These are phyloP conservation scores for Leersia perrieri DNA, from an alignment of 176 grass and related monocot genomes.

Conservation along the genomic window DNA sequence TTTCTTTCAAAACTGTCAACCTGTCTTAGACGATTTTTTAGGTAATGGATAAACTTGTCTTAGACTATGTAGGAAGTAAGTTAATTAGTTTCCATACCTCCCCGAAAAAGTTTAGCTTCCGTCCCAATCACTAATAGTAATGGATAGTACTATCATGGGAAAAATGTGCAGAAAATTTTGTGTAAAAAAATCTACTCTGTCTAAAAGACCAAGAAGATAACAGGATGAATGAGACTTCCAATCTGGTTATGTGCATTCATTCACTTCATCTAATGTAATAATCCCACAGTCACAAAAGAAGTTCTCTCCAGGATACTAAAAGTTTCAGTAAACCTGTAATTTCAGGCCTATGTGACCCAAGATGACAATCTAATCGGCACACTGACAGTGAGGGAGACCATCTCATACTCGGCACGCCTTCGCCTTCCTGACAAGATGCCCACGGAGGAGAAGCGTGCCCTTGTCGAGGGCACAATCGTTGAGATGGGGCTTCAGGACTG, in stretches of 20 bases:
- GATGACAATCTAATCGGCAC: constrained; percentile 97
- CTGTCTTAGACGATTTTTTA: constrained; percentile 3
- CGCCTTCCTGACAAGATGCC: constrained; percentile 89
- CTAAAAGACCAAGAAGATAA: background rate
- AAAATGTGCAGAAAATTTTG: background rate
- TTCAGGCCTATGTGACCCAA: constrained; percentile 87
- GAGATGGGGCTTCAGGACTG: constrained; percentile 99
- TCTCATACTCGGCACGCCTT: constrained; percentile 83
- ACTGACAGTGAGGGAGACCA: constrained; percentile 86
- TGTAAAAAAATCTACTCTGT: background rate
- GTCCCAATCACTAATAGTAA: background rate
- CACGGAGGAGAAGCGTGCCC: constrained; percentile 69
- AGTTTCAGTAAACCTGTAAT: background rate
- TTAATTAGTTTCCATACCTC: too few relatives aligned
- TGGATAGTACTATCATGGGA: background rate
- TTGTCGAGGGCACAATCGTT: constrained; percentile 88
- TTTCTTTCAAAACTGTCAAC: background rate
- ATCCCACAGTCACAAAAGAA: background rate
- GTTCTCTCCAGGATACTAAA: background rate
- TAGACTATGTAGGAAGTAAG: background rate
- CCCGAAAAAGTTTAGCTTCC: constrained; percentile 1
- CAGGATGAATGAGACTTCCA: background rate
- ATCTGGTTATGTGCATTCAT: background rate
- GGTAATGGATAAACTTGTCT: too few relatives aligned
- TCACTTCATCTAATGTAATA: background rate